Conservation (phyloP, 768 basidiomycete species). For the Sarcodon sp. region DNA sequence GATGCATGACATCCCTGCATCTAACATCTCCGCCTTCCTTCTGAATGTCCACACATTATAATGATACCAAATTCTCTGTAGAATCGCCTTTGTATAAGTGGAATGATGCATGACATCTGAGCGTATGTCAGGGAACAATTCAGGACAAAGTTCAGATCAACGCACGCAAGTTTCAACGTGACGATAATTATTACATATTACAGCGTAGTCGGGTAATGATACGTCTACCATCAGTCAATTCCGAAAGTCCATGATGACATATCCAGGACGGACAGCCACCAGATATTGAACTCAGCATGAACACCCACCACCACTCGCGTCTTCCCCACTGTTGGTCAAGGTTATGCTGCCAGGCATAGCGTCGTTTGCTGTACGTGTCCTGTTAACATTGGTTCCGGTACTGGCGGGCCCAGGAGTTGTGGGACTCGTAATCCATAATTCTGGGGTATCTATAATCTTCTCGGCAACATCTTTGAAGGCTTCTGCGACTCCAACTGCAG, state of each 20-base stretch:
- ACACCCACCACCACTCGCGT: conserved; percentile 16
- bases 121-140: no score
- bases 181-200: no score
- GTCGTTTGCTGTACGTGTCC: conserved; percentile 6
- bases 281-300: conserved; percentile 14
- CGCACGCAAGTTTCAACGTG: no score
- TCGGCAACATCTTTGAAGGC: conserved; percentile 69
- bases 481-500: conserved; percentile 68
- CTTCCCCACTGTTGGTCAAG: conserved; percentile 11
- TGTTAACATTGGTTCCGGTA: conserved; percentile 1
- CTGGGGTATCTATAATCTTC: conserved; percentile 73
- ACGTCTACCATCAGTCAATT: no score
- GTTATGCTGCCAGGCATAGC: conserved; percentile 33
- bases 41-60: no score
- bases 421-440: conserved; percentile 46
- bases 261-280: background rate
- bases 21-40: conserved; percentile 27
- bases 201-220: no score
- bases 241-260: no score
- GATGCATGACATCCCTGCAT: conserved; percentile 35
- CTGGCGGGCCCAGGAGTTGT: conserved; percentile 10
- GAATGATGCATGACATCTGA: no score
- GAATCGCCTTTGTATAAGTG: no score
- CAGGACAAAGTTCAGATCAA: no score
- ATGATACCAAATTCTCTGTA: no score